Base-by-base conservation (phyloP, 2,329 filamentous ascomycete genomes). In the Sphaerulina vaccinii region DNA sequence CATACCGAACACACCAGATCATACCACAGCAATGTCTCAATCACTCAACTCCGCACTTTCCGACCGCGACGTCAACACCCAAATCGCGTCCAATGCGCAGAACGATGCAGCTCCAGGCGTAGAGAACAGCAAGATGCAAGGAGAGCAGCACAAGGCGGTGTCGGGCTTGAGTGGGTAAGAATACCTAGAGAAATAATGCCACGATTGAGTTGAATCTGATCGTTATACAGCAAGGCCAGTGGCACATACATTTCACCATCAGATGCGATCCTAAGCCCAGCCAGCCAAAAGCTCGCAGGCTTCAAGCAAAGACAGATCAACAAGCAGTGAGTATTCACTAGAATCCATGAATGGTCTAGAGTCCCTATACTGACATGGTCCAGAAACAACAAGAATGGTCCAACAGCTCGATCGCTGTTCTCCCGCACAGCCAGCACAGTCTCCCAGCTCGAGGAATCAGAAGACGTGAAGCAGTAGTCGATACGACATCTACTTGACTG, bases 191-290 rank as follows among this genome's bases (percentile, higher is more conserved):
- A 22, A 13, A 32, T 6, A 19, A 29, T 27, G n/a, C 19, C 5
- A 29, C 1, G 11, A 7, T 29, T 24, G 29, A 4, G 15, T 8
- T 10, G 13, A n/a, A 15, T 21, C 41, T 51, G 18, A 39, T 18
- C 6, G 27, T 46, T 49, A 41, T 21, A 52, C 49, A 62, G 52
- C 38, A 57, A 55, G 38, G 42, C 45, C 35, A 57, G 52, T 39
- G 74, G 77, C 62, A 75, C 79, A 60, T 92, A 91, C 73, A 77
- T 91, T 69, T 91, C 87, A 15, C 89, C 89, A 2, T 91, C 87
- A n/a, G 89, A 95, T 71, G 84, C 83, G 72, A 91, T 95, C 76
- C 88, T 90, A 84, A 90, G 86, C 63, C 89, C 89, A 29, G 90
- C 88, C 71, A 87, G 85, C 15, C 85, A 87, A 70, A 93, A 93